phyloP scores from a whole-genome alignment of 331 rosid species.

The Malus hybrid region DNA sequence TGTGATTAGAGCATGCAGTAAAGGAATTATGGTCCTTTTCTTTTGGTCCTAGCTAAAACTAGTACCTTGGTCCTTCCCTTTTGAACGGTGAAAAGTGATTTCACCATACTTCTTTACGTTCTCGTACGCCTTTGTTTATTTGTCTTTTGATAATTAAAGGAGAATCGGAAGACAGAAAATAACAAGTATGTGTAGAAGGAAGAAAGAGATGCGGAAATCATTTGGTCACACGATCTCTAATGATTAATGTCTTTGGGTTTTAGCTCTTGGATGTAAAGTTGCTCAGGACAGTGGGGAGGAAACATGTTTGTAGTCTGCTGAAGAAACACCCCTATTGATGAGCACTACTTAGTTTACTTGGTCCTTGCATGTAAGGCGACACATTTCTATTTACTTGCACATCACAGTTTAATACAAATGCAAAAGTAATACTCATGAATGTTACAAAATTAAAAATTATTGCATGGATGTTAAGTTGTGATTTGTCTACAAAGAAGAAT shows the following conservation, averaged over 20 bases:
- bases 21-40: not conserved
- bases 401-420: too few relatives aligned
- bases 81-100: not conserved
- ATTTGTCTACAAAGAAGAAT: not conserved
- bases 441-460: not conserved
- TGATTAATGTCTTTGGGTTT: not conserved
- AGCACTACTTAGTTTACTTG: not conserved
- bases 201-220: not conserved
- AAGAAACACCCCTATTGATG: not conserved
- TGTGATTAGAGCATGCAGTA: not conserved
- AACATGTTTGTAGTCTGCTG: not conserved
- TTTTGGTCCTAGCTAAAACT: not conserved
- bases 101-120: not conserved
- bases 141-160: not conserved
- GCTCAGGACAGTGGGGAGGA: not conserved
- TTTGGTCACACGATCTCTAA: not conserved
- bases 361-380: not conserved
- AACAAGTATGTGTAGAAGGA: not conserved
- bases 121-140: not conserved
- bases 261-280: not conserved
- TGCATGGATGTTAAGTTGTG: too few relatives aligned
- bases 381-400: not conserved
- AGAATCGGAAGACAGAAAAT: too few relatives aligned
- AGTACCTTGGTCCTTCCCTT: not conserved
- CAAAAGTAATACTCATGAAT: too few relatives aligned